phyloP scores from a whole-genome alignment of 1,139 yeast genomes.

The Taphrina deformans region DNA sequence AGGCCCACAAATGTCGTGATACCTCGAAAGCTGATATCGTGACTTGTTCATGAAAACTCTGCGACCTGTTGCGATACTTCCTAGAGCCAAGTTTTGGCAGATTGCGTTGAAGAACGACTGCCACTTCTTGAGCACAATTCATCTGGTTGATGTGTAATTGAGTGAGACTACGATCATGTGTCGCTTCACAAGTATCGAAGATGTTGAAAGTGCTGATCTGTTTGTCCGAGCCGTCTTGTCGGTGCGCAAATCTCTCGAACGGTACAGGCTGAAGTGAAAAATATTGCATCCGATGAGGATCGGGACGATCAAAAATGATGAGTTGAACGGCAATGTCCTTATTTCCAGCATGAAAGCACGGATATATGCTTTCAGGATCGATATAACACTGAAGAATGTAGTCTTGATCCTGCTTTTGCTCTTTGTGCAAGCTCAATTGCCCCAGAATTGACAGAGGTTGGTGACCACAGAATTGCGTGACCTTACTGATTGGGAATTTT shows the following conservation, averaged over 20 bases:
- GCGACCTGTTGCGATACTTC: conserved; percentile 2
- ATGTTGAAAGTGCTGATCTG: not conserved
- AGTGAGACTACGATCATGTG: conserved; percentile 36
- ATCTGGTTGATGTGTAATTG: conserved; percentile 38
- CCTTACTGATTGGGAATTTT: conserved; percentile 29
- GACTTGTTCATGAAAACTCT: conserved; percentile 14
- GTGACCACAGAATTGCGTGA: conserved; percentile 18
- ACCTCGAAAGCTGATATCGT: conserved; percentile 1
- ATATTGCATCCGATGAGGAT: conserved; percentile 71
- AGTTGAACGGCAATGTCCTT: conserved; percentile 46
- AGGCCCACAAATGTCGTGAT: conserved; percentile 1
- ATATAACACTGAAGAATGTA: conserved; percentile 19
- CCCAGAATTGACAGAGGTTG: conserved; percentile 36
- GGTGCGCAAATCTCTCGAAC: conserved; percentile 52
- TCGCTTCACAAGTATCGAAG: conserved; percentile 33
- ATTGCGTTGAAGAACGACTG: conserved; percentile 34
- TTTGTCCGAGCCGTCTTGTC: conserved; percentile 35
- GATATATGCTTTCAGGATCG: conserved; percentile 31
- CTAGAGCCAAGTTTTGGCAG: conserved; percentile 21
- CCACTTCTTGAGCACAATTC: conserved; percentile 39
- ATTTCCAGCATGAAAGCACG: conserved; percentile 27
- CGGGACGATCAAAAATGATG: conserved; percentile 71
- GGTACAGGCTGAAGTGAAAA: conserved; percentile 72
- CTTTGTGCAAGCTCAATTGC: conserved; percentile 7
- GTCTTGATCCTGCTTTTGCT: not conserved